phyloP scores from a whole-genome alignment of 2,329 filamentous ascomycete species.

The Biscogniauxia marginata region DNA sequence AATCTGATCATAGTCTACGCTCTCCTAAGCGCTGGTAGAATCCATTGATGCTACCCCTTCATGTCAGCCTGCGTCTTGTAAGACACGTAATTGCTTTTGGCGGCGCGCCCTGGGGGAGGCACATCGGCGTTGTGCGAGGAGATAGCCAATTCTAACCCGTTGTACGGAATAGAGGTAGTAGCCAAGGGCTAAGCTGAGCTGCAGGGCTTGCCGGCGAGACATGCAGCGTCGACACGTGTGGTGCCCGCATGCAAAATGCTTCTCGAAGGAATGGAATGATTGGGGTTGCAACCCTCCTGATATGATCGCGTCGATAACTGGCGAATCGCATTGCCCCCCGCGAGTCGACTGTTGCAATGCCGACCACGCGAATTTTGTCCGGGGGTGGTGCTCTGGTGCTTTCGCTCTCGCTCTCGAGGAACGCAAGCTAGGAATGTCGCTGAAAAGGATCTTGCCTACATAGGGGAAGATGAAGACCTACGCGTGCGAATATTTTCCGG shows the following conservation, averaged over 20 bases:
- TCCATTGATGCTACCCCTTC: background rate
- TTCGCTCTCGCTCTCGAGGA: background rate
- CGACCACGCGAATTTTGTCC: background rate
- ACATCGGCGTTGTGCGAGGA: background rate
- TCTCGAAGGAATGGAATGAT: constrained; percentile 24
- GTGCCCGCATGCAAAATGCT: constrained; percentile 26
- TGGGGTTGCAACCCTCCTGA: constrained; percentile 24
- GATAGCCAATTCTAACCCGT: background rate
- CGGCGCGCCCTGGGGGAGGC: background rate
- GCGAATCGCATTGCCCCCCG: constrained; percentile 7
- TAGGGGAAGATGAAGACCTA: no score
- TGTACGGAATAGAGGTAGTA: constrained; percentile 11
- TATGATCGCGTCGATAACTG: constrained; percentile 1
- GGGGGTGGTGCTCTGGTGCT: background rate
- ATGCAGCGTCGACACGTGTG: constrained; percentile 24
- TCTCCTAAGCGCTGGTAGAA: background rate
- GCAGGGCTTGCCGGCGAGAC: constrained; percentile 23
- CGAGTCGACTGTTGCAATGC: background rate
- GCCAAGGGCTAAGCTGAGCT: constrained; percentile 20
- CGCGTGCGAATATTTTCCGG: background rate
- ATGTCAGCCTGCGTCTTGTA: background rate
- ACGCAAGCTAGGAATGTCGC: no score
- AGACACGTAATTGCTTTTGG: background rate
- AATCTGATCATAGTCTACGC: background rate
- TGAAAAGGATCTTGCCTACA: no score